phyloP scores from a whole-genome alignment of 345 rosid genomes.

The Pistacia atlantica region DNA sequence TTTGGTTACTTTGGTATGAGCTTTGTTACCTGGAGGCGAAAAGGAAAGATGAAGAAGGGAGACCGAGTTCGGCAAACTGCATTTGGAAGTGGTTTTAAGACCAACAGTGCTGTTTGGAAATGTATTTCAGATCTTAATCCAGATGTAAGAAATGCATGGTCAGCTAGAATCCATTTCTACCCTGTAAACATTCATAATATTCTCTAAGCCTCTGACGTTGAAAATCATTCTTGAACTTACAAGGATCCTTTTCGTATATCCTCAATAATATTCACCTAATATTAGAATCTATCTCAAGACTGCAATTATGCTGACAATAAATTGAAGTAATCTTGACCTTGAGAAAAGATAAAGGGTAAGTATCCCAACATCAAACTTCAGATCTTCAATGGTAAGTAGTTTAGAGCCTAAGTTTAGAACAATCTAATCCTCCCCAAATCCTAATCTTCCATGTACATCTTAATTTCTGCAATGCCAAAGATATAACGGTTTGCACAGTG shows the following conservation, averaged over 20 bases:
- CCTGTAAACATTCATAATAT: conserved; percentile 34
- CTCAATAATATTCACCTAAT: background rate
- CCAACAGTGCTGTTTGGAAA: conserved; percentile 68
- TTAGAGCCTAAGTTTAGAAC: background rate
- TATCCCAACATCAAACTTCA: background rate
- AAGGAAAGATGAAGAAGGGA: conserved; percentile 56
- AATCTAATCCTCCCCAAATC: background rate
- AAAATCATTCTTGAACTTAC: background rate
- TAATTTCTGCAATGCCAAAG: background rate
- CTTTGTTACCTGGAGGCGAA: conserved; percentile 60
- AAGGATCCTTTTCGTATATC: conserved; percentile 1
- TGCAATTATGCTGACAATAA: background rate
- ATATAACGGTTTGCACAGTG: background rate
- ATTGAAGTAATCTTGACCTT: background rate
- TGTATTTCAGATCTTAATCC: conserved; percentile 45
- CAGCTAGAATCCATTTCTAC: conserved; percentile 51
- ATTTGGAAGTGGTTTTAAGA: conserved; percentile 75
- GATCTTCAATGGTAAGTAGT: background rate
- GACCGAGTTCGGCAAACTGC: conserved; percentile 63
- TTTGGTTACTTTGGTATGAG: conserved; percentile 53
- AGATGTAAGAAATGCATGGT: conserved; percentile 53
- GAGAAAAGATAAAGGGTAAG: background rate
- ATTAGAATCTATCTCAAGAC: background rate
- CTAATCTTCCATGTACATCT: background rate
- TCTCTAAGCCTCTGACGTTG: background rate